Evolutionary conservation across 352 stramenopile species (phyloP).

Genomic region (Phytophthora megakarya): DNA sequence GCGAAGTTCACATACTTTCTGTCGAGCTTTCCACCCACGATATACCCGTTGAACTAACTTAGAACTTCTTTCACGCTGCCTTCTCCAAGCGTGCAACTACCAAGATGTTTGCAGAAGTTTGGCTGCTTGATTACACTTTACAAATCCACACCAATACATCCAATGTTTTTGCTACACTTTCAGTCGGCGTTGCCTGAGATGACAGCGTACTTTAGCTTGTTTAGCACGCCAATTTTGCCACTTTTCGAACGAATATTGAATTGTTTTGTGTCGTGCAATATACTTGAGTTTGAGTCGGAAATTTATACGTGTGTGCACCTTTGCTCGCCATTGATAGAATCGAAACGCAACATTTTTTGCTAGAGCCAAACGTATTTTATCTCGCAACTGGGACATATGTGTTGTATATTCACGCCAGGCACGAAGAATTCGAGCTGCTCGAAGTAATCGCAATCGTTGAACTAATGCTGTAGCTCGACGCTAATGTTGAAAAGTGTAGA

Average conservation of each 20-base stretch:
- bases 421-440: conserved; percentile 2
- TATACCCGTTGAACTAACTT: conserved; percentile 13
- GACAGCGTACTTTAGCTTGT: conserved; percentile 18
- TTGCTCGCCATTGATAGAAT: conserved; percentile 20
- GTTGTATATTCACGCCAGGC: conserved; percentile 11
- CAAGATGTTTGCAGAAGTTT: conserved; percentile 16
- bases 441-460: conserved; percentile 8
- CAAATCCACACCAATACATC: conserved; percentile 7
- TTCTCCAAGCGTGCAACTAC: conserved; percentile 7
- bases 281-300: conserved; percentile 18
- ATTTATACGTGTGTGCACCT: background rate
- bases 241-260: conserved; percentile 15
- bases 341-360: conserved; percentile 6
- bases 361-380: conserved; percentile 20
- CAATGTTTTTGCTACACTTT: too few relatives aligned
- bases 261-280: conserved; percentile 10
- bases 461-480: conserved; percentile 17
- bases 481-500: conserved; percentile 17
- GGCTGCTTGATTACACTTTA: conserved; percentile 2
- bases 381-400: conserved; percentile 9
- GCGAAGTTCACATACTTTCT: conserved; percentile 1
- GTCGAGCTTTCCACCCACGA: conserved; percentile 9
- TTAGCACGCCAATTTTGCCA: conserved; percentile 20
- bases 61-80: background rate
- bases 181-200: conserved; percentile 13